A percentile compares a stretch with the other conserved stretches of the same genome.
Conservation (phyloP, 148 eudicot species). For the Bassia scoparia region DNA sequence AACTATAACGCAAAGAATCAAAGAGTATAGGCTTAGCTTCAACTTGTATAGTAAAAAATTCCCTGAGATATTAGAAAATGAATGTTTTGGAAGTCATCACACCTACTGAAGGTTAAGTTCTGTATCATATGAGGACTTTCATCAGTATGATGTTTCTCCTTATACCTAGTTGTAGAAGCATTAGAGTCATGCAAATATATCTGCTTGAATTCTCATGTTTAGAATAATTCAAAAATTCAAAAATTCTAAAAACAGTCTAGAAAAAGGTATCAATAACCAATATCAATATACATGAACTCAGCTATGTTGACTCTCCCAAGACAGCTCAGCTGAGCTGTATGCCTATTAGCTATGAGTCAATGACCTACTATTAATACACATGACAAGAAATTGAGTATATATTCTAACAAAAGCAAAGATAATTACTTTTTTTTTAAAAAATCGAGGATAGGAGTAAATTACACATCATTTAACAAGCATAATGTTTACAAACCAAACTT, state of each 20-base stretch:
- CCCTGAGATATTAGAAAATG: background rate
- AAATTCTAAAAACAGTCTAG: background rate
- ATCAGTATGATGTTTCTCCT: background rate
- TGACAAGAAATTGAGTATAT: background rate
- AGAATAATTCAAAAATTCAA: background rate
- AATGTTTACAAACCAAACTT: too few relatives aligned
- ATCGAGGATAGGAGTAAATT: background rate
- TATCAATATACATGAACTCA: constrained; percentile 13
- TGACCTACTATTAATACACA: too few relatives aligned
- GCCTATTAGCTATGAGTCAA: constrained; percentile 7
- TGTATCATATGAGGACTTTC: background rate
- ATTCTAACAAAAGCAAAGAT: background rate
- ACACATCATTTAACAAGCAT: too few relatives aligned
- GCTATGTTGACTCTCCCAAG: constrained; percentile 19
- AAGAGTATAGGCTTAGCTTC: background rate
- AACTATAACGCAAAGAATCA: too few relatives aligned
- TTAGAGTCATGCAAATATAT: background rate
- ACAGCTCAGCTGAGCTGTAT: constrained; percentile 28
- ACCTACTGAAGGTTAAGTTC: background rate
- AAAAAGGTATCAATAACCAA: background rate
- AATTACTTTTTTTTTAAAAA: background rate
- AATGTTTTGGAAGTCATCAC: background rate
- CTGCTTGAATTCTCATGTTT: background rate
- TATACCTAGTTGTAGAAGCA: background rate
- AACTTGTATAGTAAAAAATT: background rate